Percentiles rank a stretch among this genome's conserved stretches.
Evolutionary conservation across 768 basidiomycete species (phyloP).

Genomic region (Pleurotus salmoneostramineus): DNA sequence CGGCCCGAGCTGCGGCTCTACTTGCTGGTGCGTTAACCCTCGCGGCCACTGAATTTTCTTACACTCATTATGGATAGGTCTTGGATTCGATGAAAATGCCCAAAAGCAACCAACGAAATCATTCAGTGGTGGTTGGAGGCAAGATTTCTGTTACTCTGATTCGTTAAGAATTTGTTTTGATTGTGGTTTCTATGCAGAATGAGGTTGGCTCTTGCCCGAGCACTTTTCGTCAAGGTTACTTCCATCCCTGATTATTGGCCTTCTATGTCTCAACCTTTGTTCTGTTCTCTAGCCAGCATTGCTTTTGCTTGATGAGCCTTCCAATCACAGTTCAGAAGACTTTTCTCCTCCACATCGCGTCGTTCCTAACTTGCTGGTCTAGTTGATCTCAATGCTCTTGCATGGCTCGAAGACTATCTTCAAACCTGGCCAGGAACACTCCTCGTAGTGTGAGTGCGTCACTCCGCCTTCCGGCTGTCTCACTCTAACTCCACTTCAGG

Average conservation of each 20-base stretch:
- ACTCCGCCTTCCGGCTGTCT: slow-evolving; percentile 7
- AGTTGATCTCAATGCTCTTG: slow-evolving; percentile 94
- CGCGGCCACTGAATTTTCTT: neutral
- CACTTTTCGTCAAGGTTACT: slow-evolving; percentile 88
- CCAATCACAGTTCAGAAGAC: slow-evolving; percentile 79
- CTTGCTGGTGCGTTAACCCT: slow-evolving; percentile 61
- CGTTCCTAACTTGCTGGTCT: neutral
- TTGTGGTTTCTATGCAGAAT: slow-evolving; percentile 47
- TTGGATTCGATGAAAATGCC: slow-evolving; percentile 89
- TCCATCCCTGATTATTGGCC: slow-evolving; percentile 2
- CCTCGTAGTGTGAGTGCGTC: slow-evolving; percentile 76
- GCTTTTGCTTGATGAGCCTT: slow-evolving; percentile 87
- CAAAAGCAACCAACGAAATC: slow-evolving; percentile 79
- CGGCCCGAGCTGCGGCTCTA: slow-evolving; percentile 86
- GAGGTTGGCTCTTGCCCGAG: slow-evolving; percentile 92
- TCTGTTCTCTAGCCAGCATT: slow-evolving; percentile 51
- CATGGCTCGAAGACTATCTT: slow-evolving; percentile 96
- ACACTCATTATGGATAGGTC: slow-evolving; percentile 41
- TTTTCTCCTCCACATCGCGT: neutral
- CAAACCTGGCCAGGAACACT: slow-evolving; percentile 93
- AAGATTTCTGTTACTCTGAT: slow-evolving; percentile 12
- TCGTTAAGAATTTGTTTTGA: too few species aligned
- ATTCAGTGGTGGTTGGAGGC: slow-evolving; percentile 97
- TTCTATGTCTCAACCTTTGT: neutral
- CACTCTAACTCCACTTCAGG: slow-evolving; percentile 29